Evolutionary conservation across 2,329 filamentous ascomycete species (phyloP).

Genomic region (Periconia digitata): DNA sequence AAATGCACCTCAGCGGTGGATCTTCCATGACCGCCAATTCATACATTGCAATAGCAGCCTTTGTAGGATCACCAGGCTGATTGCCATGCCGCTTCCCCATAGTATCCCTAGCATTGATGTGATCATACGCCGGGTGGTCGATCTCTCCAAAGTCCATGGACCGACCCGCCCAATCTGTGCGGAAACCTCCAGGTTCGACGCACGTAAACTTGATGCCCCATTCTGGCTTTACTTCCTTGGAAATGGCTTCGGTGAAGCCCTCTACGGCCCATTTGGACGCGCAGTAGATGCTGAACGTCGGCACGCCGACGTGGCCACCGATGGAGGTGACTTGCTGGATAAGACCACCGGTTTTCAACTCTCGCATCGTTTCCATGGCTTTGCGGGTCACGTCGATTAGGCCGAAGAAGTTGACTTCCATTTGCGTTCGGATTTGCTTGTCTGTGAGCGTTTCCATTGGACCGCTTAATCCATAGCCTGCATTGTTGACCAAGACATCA

Average conservation of each 20-base stretch:
- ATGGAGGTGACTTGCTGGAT: constrained; percentile 19
- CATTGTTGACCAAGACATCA: constrained; percentile 64
- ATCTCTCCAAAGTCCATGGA: constrained; percentile 51
- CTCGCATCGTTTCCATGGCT: constrained; percentile 49
- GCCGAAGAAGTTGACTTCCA: constrained; percentile 64
- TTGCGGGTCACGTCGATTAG: constrained; percentile 55
- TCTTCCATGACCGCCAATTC: constrained; percentile 56
- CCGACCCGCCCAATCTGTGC: constrained; percentile 45
- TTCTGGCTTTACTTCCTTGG: constrained; percentile 48
- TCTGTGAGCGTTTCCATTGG: constrained; percentile 57
- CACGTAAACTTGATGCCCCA: constrained; percentile 51
- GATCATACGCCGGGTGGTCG: constrained; percentile 51
- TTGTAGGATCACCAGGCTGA: constrained; percentile 54
- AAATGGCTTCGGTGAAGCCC: constrained; percentile 50
- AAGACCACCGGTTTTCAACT: constrained; percentile 19
- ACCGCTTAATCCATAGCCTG: constrained; percentile 58
- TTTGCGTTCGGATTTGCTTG: constrained; percentile 53
- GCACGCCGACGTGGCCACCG: constrained; percentile 20
- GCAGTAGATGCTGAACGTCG: constrained; percentile 45
- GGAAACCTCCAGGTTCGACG: constrained; percentile 51
- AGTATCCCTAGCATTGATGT: constrained; percentile 47
- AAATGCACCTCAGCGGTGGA: constrained; percentile 55
- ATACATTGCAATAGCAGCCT: constrained; percentile 56
- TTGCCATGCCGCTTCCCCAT: constrained; percentile 47
- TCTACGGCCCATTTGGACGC: constrained; percentile 52